These are phyloP conservation scores for Rhizomucor pusillus DNA, from an alignment of 371 early-diverging fungal species.

Conservation along the genomic window DNA sequence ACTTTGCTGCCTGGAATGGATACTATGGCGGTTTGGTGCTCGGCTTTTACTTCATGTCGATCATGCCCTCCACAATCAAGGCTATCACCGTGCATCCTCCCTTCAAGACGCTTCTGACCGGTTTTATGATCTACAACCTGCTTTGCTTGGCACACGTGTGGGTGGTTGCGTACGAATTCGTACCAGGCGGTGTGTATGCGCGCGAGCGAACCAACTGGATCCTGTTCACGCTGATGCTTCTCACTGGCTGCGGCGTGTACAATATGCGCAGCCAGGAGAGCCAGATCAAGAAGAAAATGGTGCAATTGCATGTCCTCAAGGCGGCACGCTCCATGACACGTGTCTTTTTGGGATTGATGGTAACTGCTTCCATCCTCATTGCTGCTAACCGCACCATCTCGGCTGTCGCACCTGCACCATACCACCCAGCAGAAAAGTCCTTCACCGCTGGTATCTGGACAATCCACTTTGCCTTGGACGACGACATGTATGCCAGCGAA, in stretches of 20 bases:
- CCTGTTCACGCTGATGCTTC: slow-evolving; percentile 49
- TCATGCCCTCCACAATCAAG: slow-evolving; percentile 60
- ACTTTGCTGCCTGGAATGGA: slow-evolving; percentile 60
- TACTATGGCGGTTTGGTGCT: slow-evolving; percentile 66
- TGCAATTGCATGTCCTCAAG: slow-evolving; percentile 36
- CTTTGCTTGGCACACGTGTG: slow-evolving; percentile 74
- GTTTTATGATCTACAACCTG: slow-evolving; percentile 65
- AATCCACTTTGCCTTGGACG: slow-evolving; percentile 83
- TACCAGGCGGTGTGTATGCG: slow-evolving; percentile 72
- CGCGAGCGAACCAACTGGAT: slow-evolving; percentile 77
- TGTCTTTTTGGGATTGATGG: slow-evolving; percentile 20
- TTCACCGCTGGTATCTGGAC: slow-evolving; percentile 88
- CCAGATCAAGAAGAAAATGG: slow-evolving; percentile 15
- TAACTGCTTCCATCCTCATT: slow-evolving; percentile 33
- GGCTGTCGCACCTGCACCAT: slow-evolving; percentile 53
- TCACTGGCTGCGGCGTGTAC: slow-evolving; percentile 49
- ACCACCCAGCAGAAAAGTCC: slow-evolving; percentile 61
- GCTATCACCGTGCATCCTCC: slow-evolving; percentile 59
- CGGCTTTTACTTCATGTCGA: slow-evolving; percentile 59
- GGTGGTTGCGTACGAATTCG: slow-evolving; percentile 84
- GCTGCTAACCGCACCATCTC: slow-evolving; percentile 28
- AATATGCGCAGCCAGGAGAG: slow-evolving; percentile 37
- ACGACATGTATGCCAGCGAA: slow-evolving; percentile 82
- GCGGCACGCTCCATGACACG: slow-evolving; percentile 37
- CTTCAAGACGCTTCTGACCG: slow-evolving; percentile 62